A percentile compares a stretch with the other conserved stretches of the same genome.
These are phyloP conservation scores for Fusarium avenaceum DNA, from an alignment of 2,329 filamentous ascomycete species.

Conservation along the genomic window DNA sequence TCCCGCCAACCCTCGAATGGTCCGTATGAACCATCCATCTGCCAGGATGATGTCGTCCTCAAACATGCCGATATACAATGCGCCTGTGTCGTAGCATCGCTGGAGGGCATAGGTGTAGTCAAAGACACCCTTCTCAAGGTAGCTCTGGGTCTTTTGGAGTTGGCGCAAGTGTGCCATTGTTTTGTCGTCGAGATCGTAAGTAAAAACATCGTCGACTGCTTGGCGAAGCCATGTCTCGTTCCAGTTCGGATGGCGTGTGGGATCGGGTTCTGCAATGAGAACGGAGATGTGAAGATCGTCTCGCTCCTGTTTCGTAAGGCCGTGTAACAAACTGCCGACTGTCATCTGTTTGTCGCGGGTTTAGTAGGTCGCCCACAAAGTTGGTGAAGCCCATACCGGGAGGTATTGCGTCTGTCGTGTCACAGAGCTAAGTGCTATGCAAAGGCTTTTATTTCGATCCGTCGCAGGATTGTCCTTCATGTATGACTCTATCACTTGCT, in stretches of 20 bases:
- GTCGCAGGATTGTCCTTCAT: too few relatives aligned
- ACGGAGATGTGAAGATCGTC: constrained; percentile 20
- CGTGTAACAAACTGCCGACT: constrained; percentile 21
- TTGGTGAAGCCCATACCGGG: neutral
- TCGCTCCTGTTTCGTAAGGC: constrained; percentile 18
- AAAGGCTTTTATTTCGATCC: constrained; percentile 13
- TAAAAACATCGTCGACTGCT: constrained; percentile 20
- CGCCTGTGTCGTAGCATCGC: constrained; percentile 15
- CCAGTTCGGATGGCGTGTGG: constrained; percentile 22
- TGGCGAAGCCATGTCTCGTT: constrained; percentile 16
- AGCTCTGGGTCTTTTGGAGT: constrained; percentile 1
- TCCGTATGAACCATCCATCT: constrained; percentile 11
- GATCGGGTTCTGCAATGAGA: constrained; percentile 24
- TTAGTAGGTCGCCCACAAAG: neutral
- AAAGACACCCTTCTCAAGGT: constrained; percentile 19
- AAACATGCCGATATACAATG: constrained; percentile 20
- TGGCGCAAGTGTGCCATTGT: neutral
- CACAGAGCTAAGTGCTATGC: constrained; percentile 21
- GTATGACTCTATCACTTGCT: neutral
- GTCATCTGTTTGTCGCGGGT: constrained; percentile 6
- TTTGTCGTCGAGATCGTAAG: constrained; percentile 2
- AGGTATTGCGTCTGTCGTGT: constrained; percentile 28
- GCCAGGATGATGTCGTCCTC: constrained; percentile 29
- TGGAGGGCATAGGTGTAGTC: constrained; percentile 20
- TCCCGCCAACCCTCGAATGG: neutral